These are phyloP conservation scores for Malassezia globosa DNA, from an alignment of 1,284 basidiomycete species.

Conservation along the genomic window DNA sequence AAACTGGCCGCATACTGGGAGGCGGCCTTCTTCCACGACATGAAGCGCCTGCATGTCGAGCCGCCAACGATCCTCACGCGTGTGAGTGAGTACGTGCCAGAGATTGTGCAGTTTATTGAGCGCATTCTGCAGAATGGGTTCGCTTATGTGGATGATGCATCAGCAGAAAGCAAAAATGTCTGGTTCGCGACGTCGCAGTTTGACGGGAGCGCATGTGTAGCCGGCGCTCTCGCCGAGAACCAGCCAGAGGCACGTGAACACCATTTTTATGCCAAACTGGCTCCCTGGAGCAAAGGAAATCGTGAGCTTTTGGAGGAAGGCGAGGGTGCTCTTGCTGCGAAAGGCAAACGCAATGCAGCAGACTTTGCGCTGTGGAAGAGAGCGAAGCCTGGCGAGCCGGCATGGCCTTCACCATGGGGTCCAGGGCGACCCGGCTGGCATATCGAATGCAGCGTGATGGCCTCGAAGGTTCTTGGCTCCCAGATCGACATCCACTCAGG, in stretches of 20 bases:
- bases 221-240: no score
- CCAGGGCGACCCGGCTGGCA: constrained; percentile 97
- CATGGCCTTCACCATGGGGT: constrained; percentile 94
- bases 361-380: constrained; percentile 99
- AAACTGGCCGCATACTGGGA: constrained; percentile 83
- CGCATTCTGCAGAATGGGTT: constrained; percentile 77
- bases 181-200: constrained; percentile 90
- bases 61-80: constrained; percentile 83
- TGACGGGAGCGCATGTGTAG: constrained; percentile 54
- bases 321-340: constrained; percentile 64
- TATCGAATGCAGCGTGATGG: constrained; percentile 99
- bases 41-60: constrained; percentile 73
- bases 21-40: constrained; percentile 77
- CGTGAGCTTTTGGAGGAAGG: constrained; percentile 79
- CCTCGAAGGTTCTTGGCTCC: constrained; percentile 76
- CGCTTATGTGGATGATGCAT: constrained; percentile 55
- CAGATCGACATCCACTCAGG: constrained; percentile 97
- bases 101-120: constrained; percentile 81
- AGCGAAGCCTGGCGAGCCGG: constrained; percentile 92
- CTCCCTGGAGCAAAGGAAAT: constrained; percentile 91
- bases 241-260: no score
- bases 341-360: constrained; percentile 54
- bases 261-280: constrained; percentile 80
- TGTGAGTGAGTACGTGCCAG: constrained; percentile 92
- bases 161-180: constrained; percentile 50